Conservation (phyloP, 2,329 filamentous ascomycete genomes). For the Monilinia polystroma region DNA sequence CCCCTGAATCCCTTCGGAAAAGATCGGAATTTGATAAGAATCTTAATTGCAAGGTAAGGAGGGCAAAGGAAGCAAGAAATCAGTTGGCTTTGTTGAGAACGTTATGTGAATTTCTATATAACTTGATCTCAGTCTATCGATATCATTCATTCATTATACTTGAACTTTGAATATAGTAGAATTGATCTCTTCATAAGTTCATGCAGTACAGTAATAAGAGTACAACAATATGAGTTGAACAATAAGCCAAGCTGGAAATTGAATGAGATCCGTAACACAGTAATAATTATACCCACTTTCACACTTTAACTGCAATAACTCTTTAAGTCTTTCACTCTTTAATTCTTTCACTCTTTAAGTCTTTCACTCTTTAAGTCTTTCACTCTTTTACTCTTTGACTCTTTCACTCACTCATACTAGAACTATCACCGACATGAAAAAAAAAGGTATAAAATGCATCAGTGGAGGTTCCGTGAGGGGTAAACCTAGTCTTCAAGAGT, state of each 20-base stretch:
- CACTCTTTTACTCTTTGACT: too few relatives aligned
- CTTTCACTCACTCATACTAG: background rate
- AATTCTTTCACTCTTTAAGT: too few relatives aligned
- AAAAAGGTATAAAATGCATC: background rate
- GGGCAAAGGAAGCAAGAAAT: background rate
- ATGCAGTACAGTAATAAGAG: too few relatives aligned
- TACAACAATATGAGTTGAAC: too few relatives aligned
- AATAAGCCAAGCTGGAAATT: too few relatives aligned
- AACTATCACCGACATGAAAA: background rate
- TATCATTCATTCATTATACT: too few relatives aligned
- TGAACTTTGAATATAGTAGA: background rate
- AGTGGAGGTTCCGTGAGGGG: conserved; percentile 19
- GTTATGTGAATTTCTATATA: background rate
- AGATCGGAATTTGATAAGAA: conserved; percentile 7
- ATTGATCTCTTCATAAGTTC: background rate
- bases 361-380: too few relatives aligned
- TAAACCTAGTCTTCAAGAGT: background rate
- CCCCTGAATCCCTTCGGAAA: conserved; percentile 10
- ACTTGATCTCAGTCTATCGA: background rate
- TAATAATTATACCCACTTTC: background rate
- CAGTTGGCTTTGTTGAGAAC: background rate
- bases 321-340: too few relatives aligned
- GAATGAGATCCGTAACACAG: background rate
- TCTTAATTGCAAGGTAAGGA: too few relatives aligned
- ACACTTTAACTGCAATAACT: too few relatives aligned